Conservation (phyloP, 495 filamentous ascomycete species). For the Venustampulla echinocandica region DNA sequence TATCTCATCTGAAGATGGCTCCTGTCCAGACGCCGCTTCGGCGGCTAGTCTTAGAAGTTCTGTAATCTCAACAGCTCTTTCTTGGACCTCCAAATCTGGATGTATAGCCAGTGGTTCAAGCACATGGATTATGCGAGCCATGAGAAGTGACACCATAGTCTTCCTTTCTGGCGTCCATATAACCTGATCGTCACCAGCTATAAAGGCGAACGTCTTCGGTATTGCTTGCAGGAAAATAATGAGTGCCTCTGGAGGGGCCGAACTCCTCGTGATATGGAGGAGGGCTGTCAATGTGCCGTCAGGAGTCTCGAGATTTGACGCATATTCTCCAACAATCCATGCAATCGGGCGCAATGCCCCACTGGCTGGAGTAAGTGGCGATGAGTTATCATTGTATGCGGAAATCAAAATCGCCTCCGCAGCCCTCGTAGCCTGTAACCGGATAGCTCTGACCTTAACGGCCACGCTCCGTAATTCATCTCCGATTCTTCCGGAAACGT, state of each 20-base stretch:
- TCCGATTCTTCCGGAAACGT: constrained; percentile 66
- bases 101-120: constrained; percentile 69
- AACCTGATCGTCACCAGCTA: constrained; percentile 46
- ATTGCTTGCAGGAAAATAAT: constrained; percentile 77
- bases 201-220: constrained; percentile 69
- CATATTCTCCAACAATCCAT: constrained; percentile 87
- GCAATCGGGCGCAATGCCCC: constrained; percentile 62
- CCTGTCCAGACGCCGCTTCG: constrained; percentile 65
- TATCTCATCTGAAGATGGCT: constrained; percentile 39
- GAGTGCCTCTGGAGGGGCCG: constrained; percentile 51
- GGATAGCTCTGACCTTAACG: constrained; percentile 79
- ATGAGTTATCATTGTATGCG: constrained; percentile 32
- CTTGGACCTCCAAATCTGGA: constrained; percentile 90
- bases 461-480: constrained; percentile 79
- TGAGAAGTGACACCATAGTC: constrained; percentile 61
- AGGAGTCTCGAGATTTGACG: constrained; percentile 54
- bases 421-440: constrained; percentile 68
- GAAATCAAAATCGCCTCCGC: constrained; percentile 64
- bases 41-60: constrained; percentile 78
- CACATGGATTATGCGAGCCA: constrained; percentile 71
- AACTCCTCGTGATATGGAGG: constrained; percentile 54
- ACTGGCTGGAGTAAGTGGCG: constrained; percentile 31
- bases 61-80: constrained; percentile 83
- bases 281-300: constrained; percentile 61
- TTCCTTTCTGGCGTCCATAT: constrained; percentile 58